These are phyloP conservation scores for Candida maltosa DNA, from an alignment of 805 yeast species.

Conservation along the genomic window DNA sequence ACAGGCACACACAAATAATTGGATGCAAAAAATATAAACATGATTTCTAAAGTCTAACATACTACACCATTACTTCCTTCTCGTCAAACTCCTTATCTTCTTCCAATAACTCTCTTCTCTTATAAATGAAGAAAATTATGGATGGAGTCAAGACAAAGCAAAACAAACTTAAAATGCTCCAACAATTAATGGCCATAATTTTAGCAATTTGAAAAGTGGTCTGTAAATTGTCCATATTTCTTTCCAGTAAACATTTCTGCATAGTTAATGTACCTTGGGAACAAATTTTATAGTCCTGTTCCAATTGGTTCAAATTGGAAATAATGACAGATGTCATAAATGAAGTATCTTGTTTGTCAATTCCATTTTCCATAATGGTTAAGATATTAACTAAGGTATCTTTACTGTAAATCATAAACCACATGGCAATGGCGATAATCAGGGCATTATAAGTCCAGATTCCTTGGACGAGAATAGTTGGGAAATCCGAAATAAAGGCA, in stretches of 20 bases:
- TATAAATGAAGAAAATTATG: not conserved
- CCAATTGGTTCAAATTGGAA: not conserved
- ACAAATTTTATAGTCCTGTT: not conserved
- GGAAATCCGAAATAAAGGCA: conserved; percentile 3
- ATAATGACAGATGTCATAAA: not conserved
- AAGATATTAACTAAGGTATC: conserved; percentile 20
- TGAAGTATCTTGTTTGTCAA: not conserved
- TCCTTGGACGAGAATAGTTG: conserved; percentile 14
- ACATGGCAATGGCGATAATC: conserved; percentile 11
- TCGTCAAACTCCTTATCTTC: too few relatives aligned
- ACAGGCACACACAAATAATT: too few relatives aligned
- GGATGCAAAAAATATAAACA: too few relatives aligned
- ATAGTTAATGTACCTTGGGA: not conserved
- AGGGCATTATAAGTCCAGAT: conserved; percentile 20
- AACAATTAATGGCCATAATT: not conserved
- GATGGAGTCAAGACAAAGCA: not conserved
- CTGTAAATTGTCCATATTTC: not conserved
- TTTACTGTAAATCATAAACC: conserved; percentile 13
- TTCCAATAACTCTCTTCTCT: not conserved
- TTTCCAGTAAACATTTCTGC: not conserved
- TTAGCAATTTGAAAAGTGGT: not conserved
- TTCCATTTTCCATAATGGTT: not conserved
- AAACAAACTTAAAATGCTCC: not conserved
- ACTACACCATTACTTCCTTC: too few relatives aligned
- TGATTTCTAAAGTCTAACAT: too few relatives aligned